Evolutionary conservation across 441 rosid genomes (phyloP).

Genomic region (Euphorbia celastroides): DNA sequence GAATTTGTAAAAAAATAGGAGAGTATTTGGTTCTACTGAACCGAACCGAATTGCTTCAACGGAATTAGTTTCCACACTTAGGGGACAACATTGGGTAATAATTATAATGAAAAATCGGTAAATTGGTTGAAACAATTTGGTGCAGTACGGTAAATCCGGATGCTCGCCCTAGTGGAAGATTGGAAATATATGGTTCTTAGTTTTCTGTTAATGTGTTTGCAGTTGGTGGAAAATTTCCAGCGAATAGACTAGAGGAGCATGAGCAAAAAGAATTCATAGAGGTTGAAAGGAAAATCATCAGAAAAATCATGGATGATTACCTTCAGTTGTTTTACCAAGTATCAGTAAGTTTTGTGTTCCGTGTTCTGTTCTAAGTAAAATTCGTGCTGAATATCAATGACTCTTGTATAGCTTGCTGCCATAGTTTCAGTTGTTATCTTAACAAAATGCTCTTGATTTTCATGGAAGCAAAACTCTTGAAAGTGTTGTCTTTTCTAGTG

Average conservation of each 20-base stretch:
- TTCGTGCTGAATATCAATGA: neutral
- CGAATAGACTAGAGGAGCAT: constrained; percentile 32
- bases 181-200: neutral
- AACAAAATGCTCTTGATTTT: too few species aligned
- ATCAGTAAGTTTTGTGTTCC: constrained; percentile 36
- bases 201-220: constrained; percentile 8
- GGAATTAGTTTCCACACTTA: too few species aligned
- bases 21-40: too few species aligned
- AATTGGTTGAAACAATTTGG: too few species aligned
- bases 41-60: too few species aligned
- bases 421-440: neutral
- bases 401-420: neutral
- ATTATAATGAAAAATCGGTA: too few species aligned
- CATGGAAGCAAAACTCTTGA: neutral
- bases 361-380: neutral
- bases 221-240: constrained; percentile 32
- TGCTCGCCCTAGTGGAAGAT: too few species aligned
- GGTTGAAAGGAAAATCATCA: constrained; percentile 37
- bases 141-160: too few species aligned
- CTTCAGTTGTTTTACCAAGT: constrained; percentile 38
- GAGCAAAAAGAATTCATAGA: constrained; percentile 26
- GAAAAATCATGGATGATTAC: constrained; percentile 44
- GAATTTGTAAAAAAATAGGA: too few species aligned
- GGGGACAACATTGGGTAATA: too few species aligned
- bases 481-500: neutral